These are phyloP conservation scores for Triadica sebifera DNA, from an alignment of 345 rosid genomes.

Conservation along the genomic window DNA sequence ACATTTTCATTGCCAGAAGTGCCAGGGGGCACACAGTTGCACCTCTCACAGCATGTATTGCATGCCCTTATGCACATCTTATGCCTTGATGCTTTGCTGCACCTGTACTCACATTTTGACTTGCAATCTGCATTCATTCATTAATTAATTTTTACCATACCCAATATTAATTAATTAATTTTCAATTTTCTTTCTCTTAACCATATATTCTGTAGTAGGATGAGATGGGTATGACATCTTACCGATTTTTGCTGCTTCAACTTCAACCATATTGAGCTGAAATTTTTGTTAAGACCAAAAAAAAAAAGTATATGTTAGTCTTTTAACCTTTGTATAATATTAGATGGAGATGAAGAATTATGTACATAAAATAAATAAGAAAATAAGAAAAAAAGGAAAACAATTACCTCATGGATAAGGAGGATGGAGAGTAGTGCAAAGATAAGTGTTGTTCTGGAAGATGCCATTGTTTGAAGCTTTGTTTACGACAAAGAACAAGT, in stretches of 20 bases:
- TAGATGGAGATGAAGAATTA: no score
- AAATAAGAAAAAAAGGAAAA: neutral
- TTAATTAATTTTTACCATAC: neutral
- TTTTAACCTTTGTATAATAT: no score
- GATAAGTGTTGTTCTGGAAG: conserved; percentile 12
- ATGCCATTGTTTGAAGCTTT: neutral
- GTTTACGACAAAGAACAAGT: no score
- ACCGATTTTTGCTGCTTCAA: conserved; percentile 27
- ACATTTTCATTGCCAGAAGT: conserved; percentile 41
- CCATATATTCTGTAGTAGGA: no score
- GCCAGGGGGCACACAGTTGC: conserved; percentile 56
- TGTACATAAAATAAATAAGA: neutral
- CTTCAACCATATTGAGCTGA: conserved; percentile 18
- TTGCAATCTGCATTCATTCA: conserved; percentile 36
- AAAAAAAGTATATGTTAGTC: neutral
- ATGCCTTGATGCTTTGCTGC: conserved; percentile 48
- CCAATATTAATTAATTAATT: no score
- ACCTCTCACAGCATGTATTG: conserved; percentile 49
- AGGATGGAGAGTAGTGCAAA: conserved; percentile 15
- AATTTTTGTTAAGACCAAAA: conserved; percentile 2
- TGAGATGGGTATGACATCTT: neutral
- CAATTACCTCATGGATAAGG: conserved; percentile 17
- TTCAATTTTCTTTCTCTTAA: no score
- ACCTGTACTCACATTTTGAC: conserved; percentile 40
- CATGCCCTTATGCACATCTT: conserved; percentile 54